phyloP scores from a whole-genome alignment of 208 protist species.

The Strigomonas culicis region DNA sequence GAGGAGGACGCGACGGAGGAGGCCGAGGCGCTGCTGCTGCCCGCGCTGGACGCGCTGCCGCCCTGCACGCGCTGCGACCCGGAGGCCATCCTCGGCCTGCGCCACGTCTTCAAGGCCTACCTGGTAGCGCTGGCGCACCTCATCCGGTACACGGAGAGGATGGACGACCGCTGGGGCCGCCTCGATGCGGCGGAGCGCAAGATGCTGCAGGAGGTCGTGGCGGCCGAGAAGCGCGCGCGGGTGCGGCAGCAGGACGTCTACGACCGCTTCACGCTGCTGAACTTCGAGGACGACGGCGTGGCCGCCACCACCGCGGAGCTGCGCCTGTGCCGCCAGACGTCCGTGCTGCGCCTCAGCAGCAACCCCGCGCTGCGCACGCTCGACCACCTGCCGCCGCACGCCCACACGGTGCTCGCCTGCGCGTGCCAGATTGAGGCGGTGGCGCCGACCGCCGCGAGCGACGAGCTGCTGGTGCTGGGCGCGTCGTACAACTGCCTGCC shows the following conservation, averaged over 20 bases:
- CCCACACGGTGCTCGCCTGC: slow-evolving; percentile 42
- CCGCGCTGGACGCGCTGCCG: slow-evolving; percentile 36
- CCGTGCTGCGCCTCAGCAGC: slow-evolving; percentile 47
- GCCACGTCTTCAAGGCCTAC: slow-evolving; percentile 28
- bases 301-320: slow-evolving; percentile 31
- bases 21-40: slow-evolving; percentile 22
- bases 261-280: slow-evolving; percentile 46
- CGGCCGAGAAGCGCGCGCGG: slow-evolving; percentile 26
- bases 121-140: slow-evolving; percentile 25
- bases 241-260: slow-evolving; percentile 35
- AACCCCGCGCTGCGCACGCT: slow-evolving; percentile 47
- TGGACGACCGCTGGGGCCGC: slow-evolving; percentile 42
- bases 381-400: slow-evolving; percentile 45
- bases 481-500: slow-evolving; percentile 61
- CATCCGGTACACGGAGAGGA: slow-evolving; percentile 20
- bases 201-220: slow-evolving; percentile 41
- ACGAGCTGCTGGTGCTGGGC: slow-evolving; percentile 40
- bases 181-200: slow-evolving; percentile 33
- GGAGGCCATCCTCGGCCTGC: slow-evolving; percentile 28
- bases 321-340: slow-evolving; percentile 35
- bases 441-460: slow-evolving; percentile 9
- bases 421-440: slow-evolving; percentile 33
- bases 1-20: not conserved
- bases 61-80: slow-evolving; percentile 29
- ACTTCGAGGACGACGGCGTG: slow-evolving; percentile 41